These are phyloP conservation scores for Saccharum spontaneum DNA, from an alignment of 176 grass and related monocot genomes.

Conservation along the genomic window DNA sequence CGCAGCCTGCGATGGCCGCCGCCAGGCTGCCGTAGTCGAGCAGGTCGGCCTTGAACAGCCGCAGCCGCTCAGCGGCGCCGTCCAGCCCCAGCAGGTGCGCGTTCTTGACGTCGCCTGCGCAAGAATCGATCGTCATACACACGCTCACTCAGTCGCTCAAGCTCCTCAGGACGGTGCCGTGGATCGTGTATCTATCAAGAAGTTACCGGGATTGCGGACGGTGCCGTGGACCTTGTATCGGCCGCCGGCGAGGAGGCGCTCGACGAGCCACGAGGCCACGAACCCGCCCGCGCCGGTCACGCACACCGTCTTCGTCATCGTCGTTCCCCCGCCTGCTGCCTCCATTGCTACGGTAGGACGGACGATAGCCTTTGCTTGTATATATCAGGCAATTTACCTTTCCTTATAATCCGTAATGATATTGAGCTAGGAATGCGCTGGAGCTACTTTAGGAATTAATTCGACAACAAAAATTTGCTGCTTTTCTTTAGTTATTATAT, in stretches of 20 bases:
- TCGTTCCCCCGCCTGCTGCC: not conserved
- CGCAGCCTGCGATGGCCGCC: constrained; percentile 66
- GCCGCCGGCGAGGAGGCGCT: constrained; percentile 67
- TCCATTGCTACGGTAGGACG: constrained; percentile 5
- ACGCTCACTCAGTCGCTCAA: not conserved
- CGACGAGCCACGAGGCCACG: constrained; percentile 71
- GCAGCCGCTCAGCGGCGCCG: constrained; percentile 54
- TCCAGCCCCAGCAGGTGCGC: constrained; percentile 61
- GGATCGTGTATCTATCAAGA: too few relatives aligned
- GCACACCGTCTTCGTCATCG: constrained; percentile 56
- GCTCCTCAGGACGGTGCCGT: too few relatives aligned
- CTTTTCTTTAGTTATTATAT: too few relatives aligned
- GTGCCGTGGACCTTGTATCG: constrained; percentile 65
- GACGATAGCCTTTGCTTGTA: not conserved
- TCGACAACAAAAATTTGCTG: too few relatives aligned
- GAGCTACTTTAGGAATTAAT: too few relatives aligned
- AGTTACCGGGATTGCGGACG: constrained; percentile 63
- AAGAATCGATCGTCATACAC: not conserved
- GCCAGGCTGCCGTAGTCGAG: constrained; percentile 55
- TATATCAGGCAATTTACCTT: not conserved
- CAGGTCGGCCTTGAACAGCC: constrained; percentile 75
- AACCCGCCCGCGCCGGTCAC: constrained; percentile 85
- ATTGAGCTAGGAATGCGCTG: too few relatives aligned
- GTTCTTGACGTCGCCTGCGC: constrained; percentile 66
- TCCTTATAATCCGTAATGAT: not conserved